Evolutionary conservation across 192 early-diverging fungal genomes (phyloP).

Genomic region (Backusella tarrabulga): DNA sequence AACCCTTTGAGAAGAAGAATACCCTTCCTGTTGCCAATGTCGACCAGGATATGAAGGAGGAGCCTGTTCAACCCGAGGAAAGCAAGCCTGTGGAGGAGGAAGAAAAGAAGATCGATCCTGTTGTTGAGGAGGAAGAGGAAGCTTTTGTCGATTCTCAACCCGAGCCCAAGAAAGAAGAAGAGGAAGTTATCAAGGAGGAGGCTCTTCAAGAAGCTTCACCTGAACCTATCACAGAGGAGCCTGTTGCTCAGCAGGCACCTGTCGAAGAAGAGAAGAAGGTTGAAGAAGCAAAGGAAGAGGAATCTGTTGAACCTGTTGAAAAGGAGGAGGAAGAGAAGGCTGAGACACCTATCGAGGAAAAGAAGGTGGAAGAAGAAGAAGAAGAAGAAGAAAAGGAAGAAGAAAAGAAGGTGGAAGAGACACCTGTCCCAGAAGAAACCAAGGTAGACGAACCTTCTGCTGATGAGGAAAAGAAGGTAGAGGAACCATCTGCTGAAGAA

Average conservation of each 20-base stretch:
- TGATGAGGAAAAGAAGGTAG: not conserved
- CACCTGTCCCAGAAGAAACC: not conserved
- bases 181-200: not conserved
- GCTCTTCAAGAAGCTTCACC: not conserved
- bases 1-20: not conserved
- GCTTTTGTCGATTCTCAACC: not conserved
- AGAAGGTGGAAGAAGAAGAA: not conserved
- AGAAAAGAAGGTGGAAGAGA: not conserved
- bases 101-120: not conserved
- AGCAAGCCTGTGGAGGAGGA: not conserved
- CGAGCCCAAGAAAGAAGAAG: not conserved
- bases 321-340: not conserved
- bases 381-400: not conserved
- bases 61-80: slow-evolving; percentile 1
- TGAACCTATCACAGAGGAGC: not conserved
- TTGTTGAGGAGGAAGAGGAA: not conserved
- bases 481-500: not conserved
- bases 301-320: not conserved
- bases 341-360: not conserved
- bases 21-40: not conserved
- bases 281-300: not conserved
- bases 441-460: not conserved
- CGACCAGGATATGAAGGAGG: not conserved
- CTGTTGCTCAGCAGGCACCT: not conserved
- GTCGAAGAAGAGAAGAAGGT: not conserved